These are phyloP conservation scores for Myochromella boudieri DNA, from an alignment of 768 basidiomycete species.

Conservation along the genomic window DNA sequence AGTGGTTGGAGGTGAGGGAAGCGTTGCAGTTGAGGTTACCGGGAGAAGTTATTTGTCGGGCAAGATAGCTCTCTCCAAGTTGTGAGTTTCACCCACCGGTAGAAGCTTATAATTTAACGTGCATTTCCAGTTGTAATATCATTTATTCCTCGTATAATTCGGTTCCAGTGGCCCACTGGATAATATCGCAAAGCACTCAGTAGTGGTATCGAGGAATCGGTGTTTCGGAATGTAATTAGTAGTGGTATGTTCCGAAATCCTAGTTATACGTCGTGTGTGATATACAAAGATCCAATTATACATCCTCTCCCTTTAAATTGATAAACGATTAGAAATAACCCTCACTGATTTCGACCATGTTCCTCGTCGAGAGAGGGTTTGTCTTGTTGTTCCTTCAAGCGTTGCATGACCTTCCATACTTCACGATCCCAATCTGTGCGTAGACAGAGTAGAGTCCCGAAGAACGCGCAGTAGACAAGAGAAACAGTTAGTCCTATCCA, in stretches of 20 bases:
- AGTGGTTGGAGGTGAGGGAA: constrained; percentile 93
- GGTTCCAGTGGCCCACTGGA: background rate
- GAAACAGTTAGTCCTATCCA: constrained; percentile 83
- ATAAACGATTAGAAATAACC: background rate
- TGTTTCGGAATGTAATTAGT: background rate
- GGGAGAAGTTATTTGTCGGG: constrained; percentile 89
- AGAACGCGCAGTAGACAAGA: constrained; percentile 53
- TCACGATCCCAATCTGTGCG: constrained; percentile 70
- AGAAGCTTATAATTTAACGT: background rate
- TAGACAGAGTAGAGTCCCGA: constrained; percentile 55
- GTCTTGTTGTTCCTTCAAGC: constrained; percentile 42
- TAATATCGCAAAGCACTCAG: background rate
- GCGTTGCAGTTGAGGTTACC: constrained; percentile 74
- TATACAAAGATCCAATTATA: background rate
- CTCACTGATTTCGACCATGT: background rate
- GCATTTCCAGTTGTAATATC: background rate
- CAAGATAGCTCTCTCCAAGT: constrained; percentile 21
- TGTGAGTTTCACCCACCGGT: background rate
- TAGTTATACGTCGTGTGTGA: background rate
- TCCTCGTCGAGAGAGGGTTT: background rate
- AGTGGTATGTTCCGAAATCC: background rate
- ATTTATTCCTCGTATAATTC: background rate
- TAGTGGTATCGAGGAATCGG: background rate
- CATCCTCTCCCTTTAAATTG: background rate
- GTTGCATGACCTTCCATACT: constrained; percentile 56